A percentile compares a stretch with the other conserved stretches of the same genome.
Conservation (phyloP, 257 asterid species). For the Forsythia viridissima region DNA sequence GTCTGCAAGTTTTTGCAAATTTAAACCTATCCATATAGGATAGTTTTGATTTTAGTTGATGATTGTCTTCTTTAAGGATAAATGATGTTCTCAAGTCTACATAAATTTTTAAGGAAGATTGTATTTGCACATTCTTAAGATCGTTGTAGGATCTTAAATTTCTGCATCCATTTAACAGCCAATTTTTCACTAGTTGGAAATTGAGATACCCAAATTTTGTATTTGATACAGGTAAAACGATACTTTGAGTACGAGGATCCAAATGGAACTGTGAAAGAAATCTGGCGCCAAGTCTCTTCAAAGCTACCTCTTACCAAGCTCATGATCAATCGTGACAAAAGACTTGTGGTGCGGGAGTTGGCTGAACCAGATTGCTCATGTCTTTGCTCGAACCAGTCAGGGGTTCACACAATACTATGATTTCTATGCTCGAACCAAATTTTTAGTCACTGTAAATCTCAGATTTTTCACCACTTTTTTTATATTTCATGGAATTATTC, state of each 20-base stretch:
- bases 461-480: background rate
- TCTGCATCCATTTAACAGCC: background rate
- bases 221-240: conserved; percentile 64
- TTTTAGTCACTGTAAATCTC: conserved; percentile 22
- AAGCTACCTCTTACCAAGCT: conserved; percentile 80
- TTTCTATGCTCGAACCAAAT: background rate
- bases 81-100: too few relatives aligned
- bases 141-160: too few relatives aligned
- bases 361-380: conserved; percentile 81
- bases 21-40: too few relatives aligned
- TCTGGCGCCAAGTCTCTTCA: conserved; percentile 83
- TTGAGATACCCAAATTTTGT: background rate
- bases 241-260: conserved; percentile 89
- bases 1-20: too few relatives aligned
- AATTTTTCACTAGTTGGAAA: background rate
- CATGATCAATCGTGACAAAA: conserved; percentile 84
- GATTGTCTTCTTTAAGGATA: too few relatives aligned
- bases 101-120: too few relatives aligned
- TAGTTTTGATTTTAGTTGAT: too few relatives aligned
- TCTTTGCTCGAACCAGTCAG: conserved; percentile 79
- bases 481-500: conserved; percentile 1
- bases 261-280: conserved; percentile 82
- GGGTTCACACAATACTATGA: conserved; percentile 51
- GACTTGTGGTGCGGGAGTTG: conserved; percentile 64
- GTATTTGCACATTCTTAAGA: too few relatives aligned